These are phyloP conservation scores for Didymella keratinophila DNA, from an alignment of 2,329 filamentous ascomycete genomes.

Conservation along the genomic window DNA sequence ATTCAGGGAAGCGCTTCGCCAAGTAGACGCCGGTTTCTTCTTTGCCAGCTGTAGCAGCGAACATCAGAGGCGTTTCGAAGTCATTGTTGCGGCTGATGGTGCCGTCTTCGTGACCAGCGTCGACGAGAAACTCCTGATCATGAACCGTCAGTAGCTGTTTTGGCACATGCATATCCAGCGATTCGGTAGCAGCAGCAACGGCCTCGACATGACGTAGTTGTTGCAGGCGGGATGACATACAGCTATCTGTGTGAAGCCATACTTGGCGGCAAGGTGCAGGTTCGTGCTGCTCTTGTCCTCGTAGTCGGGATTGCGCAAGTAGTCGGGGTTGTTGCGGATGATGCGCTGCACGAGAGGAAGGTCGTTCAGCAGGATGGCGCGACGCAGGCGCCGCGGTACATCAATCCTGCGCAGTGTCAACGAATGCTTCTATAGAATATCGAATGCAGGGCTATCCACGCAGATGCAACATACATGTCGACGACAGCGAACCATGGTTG, in stretches of 20 bases:
- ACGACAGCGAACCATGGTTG: conserved; percentile 34
- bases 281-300: conserved; percentile 81
- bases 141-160: background rate
- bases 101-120: conserved; percentile 76
- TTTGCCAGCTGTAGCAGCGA: conserved; percentile 74
- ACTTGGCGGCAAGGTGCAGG: conserved; percentile 78
- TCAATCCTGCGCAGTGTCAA: conserved; percentile 68
- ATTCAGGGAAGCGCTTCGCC: conserved; percentile 67
- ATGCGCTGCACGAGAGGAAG: conserved; percentile 77
- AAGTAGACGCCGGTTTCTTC: conserved; percentile 78
- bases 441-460: background rate
- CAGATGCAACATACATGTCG: conserved; percentile 33
- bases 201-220: conserved; percentile 12
- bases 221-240: conserved; percentile 37
- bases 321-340: conserved; percentile 72
- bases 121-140: conserved; percentile 68
- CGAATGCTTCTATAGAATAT: background rate
- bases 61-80: conserved; percentile 82
- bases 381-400: conserved; percentile 76
- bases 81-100: conserved; percentile 79
- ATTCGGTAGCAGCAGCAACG: background rate
- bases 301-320: conserved; percentile 81
- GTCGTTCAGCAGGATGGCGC: conserved; percentile 81
- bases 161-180: background rate
- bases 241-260: conserved; percentile 74